These are phyloP conservation scores for Plasmodium malariae DNA, from an alignment of 169 alveolate species.

Conservation along the genomic window DNA sequence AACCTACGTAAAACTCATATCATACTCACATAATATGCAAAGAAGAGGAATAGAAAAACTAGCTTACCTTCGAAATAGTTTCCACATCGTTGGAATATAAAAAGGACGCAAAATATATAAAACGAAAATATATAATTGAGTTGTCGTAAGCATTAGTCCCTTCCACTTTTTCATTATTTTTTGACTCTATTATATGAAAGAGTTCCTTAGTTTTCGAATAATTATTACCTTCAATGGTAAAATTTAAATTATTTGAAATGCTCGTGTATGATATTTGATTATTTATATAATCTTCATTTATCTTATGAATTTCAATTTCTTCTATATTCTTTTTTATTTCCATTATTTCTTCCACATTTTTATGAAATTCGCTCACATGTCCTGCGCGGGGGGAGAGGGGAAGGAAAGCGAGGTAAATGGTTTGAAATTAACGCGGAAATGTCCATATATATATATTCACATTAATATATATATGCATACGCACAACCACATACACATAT, in stretches of 20 bases:
- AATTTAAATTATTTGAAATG: constrained; percentile 38
- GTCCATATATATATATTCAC: too few relatives aligned
- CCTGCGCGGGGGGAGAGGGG: constrained; percentile 1
- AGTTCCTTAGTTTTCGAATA: constrained; percentile 59
- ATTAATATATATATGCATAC: not conserved
- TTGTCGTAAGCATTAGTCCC: constrained; percentile 40
- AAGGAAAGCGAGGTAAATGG: not conserved
- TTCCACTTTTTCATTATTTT: constrained; percentile 40
- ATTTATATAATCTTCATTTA: constrained; percentile 36
- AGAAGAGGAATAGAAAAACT: not conserved
- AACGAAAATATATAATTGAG: constrained; percentile 48
- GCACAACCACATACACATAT: not conserved
- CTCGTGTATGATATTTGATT: constrained; percentile 50
- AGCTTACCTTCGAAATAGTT: constrained; percentile 38
- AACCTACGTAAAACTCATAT: too few relatives aligned
- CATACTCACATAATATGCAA: too few relatives aligned
- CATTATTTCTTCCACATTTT: constrained; percentile 29
- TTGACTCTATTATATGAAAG: constrained; percentile 40
- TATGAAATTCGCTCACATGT: constrained; percentile 49
- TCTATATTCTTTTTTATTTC: constrained; percentile 60
- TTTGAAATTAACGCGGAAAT: not conserved
- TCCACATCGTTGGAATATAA: constrained; percentile 59
- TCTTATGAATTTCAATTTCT: constrained; percentile 31
- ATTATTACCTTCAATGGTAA: constrained; percentile 26
- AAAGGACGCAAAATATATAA: constrained; percentile 42